Base-by-base conservation (phyloP, 2,329 filamentous ascomycete species). In the Paradendryphiella salina region DNA sequence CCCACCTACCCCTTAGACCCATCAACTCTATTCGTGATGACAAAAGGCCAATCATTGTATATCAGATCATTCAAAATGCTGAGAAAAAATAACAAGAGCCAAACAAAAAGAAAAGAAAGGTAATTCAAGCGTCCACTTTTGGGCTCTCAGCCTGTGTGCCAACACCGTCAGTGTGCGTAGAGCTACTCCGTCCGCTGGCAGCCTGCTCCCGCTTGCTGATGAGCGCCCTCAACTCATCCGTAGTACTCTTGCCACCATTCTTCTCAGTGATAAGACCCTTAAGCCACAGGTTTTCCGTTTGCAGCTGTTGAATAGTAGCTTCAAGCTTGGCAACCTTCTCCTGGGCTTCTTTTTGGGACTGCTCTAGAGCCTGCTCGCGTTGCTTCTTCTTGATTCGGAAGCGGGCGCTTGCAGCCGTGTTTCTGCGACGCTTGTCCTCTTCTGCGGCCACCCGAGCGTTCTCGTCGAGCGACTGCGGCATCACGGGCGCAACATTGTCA, bases 371-470 rank as follows among this genome's bases (percentile, higher is more conserved):
- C 59, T 78, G 76, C 65, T 80, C 78, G 37, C 78, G 76, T 65
- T 80, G 77, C 76, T 80, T 80, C 77, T 80, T 80, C 74, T 80
- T 80, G 54, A 80, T 74, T 38, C 78, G 76, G 75, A 80, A 80
- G 35, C 78, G 76, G 13, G 78, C 78, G 48, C 73, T 77, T n/a
- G 78, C 78, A 32, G 78, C 78, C 1, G 78, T 80, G 69, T 80
- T 80, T 52, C 78, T 76, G 28, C 78, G 76, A 40, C 78, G 77
- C 69, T 80, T 80, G 71, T 80, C 78, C 61, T 80, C 78, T 53
- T 80, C 78, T 7, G 78, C 78, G 23, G 77, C 77, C 31, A 75
- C 45, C 54, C 78, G 76, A 20, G 76, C 74, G 18, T 69, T 59
- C 54, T 80, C 78, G 54, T 80, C 78, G 23, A 78, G 65, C 29